These are phyloP conservation scores for Parathielavia hyrcaniae DNA, from an alignment of 495 filamentous ascomycete species.

Conservation along the genomic window DNA sequence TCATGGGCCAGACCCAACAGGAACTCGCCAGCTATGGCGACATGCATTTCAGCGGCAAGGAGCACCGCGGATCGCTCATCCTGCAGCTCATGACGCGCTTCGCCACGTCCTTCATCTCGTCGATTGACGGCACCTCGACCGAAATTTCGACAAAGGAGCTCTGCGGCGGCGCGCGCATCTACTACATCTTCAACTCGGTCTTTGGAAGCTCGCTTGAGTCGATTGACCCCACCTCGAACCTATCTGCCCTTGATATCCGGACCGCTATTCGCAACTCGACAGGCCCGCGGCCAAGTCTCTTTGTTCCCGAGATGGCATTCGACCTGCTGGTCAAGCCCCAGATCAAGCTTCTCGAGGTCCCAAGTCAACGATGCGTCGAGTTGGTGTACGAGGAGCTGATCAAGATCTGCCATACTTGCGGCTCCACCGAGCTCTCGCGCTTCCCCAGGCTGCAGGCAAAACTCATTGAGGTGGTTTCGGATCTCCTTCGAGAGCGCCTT, in stretches of 20 bases:
- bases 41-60: conserved; percentile 95
- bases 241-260: conserved; percentile 93
- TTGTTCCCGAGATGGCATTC: conserved; percentile 95
- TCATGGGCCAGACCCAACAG: conserved; percentile 99
- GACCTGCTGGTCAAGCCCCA: conserved; percentile 97
- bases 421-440: conserved; percentile 82
- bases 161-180: conserved; percentile 92
- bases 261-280: conserved; percentile 98
- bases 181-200: conserved; percentile 99
- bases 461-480: conserved; percentile 96
- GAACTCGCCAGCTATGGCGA: conserved; percentile 97
- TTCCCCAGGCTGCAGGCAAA: conserved; percentile 94
- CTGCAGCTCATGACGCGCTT: conserved; percentile 98
- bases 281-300: conserved; percentile 87
- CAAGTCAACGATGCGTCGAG: conserved; percentile 93
- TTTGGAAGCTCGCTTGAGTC: conserved; percentile 95
- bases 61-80: conserved; percentile 90
- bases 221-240: conserved; percentile 90
- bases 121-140: conserved; percentile 95
- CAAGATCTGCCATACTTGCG: conserved; percentile 98
- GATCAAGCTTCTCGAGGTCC: conserved; percentile 94
- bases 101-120: conserved; percentile 94
- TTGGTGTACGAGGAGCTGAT: conserved; percentile 98
- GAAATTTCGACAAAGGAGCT: conserved; percentile 99
- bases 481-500: conserved; percentile 85